These are phyloP conservation scores for Berkeleyomyces basicola DNA, from an alignment of 2,329 filamentous ascomycete genomes.

Conservation along the genomic window DNA sequence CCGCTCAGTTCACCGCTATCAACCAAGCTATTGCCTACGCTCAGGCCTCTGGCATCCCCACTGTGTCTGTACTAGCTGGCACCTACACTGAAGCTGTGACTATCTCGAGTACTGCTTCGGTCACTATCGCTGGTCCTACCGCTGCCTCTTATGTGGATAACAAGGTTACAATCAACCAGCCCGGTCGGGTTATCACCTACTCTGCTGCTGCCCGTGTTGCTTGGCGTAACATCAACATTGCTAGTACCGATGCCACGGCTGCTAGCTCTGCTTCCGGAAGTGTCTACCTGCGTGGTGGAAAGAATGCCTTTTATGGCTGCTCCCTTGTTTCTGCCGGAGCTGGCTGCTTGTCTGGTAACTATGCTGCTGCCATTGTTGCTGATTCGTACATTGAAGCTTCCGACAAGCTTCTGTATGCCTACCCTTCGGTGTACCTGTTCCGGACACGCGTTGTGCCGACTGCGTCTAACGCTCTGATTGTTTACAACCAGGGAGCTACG, in stretches of 20 bases:
- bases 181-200: constrained; percentile 19
- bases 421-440: constrained; percentile 26
- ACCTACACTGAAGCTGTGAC: constrained; percentile 28
- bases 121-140: constrained; percentile 26
- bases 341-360: constrained; percentile 17
- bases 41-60: constrained; percentile 22
- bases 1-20: constrained; percentile 29
- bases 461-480: constrained; percentile 17
- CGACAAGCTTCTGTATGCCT: constrained; percentile 27
- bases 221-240: constrained; percentile 25
- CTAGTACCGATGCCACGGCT: constrained; percentile 19
- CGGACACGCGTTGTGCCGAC: constrained; percentile 27
- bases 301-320: constrained; percentile 25
- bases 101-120: constrained; percentile 24
- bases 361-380: constrained; percentile 24
- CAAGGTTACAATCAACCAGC: constrained; percentile 21
- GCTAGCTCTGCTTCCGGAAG: constrained; percentile 18
- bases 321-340: constrained; percentile 25
- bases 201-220: constrained; percentile 21
- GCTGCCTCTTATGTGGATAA: constrained; percentile 18
- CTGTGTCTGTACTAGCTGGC: constrained; percentile 27
- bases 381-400: constrained; percentile 29
- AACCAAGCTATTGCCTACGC: constrained; percentile 28
- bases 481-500: constrained; percentile 24
- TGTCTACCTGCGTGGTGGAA: constrained; percentile 22